A percentile compares a stretch with the other conserved stretches of the same genome.
These are phyloP conservation scores for Hypholoma fasciculare DNA, from an alignment of 768 basidiomycete species.

Conservation along the genomic window DNA sequence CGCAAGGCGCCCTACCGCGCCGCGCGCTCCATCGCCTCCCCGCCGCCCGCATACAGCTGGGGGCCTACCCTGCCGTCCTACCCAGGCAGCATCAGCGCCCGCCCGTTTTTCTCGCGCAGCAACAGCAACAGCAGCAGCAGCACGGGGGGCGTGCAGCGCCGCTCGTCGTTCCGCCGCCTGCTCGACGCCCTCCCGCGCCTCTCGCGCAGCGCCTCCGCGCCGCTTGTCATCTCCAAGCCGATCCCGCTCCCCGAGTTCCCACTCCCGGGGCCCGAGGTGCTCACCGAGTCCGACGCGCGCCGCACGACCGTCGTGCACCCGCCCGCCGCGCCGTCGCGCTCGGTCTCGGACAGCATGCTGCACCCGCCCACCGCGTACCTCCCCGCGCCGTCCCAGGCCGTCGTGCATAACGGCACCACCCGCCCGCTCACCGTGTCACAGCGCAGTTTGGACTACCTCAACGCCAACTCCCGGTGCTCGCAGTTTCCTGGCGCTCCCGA, in stretches of 20 bases:
- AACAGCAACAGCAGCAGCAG: not conserved
- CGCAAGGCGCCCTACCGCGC: not conserved
- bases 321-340: constrained; percentile 2
- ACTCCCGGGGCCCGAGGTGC: constrained; percentile 12
- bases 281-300: constrained; percentile 1
- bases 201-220: constrained; percentile 1
- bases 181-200: not conserved
- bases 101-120: not conserved
- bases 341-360: constrained; percentile 5
- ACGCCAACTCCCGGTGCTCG: not conserved
- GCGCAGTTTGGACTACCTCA: not conserved
- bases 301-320: constrained; percentile 3
- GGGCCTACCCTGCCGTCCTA: not conserved
- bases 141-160: not conserved
- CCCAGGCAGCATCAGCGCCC: not conserved
- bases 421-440: not conserved
- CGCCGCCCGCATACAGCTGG: constrained; percentile 3
- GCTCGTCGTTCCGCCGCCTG: not conserved
- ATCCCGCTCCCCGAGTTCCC: constrained; percentile 12
- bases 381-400: constrained; percentile 4
- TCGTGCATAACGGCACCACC: not conserved
- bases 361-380: constrained; percentile 4
- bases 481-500: not conserved
- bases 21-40: not conserved
- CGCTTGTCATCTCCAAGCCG: constrained; percentile 11